Conservation (phyloP, 495 filamentous ascomycete species). For the Cercophora scortea region DNA sequence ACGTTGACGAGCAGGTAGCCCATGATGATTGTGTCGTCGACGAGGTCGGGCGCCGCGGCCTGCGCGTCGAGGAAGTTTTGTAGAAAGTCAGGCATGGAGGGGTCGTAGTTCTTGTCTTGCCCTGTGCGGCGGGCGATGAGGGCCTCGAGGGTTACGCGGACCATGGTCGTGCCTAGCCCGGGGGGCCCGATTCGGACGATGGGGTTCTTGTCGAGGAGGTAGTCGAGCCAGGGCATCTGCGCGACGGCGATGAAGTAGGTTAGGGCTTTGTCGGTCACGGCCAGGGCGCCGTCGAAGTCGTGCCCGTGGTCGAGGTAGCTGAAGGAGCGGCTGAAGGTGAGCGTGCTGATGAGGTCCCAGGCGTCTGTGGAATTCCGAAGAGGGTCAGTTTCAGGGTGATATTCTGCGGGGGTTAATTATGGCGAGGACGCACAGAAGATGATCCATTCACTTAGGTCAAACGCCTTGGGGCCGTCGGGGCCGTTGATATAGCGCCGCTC, state of each 20-base stretch:
- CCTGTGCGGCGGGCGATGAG: conserved; percentile 9
- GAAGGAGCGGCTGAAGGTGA: conserved; percentile 28
- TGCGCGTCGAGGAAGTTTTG: conserved; percentile 21
- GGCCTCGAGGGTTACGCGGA: conserved; percentile 5
- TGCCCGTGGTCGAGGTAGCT: conserved; percentile 30
- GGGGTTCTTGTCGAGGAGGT: conserved; percentile 40
- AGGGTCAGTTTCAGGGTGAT: no score
- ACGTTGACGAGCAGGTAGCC: conserved; percentile 27
- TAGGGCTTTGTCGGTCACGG: conserved; percentile 32
- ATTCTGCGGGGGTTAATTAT: no score
- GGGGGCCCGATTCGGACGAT: conserved; percentile 25
- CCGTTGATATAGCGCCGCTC: conserved; percentile 24
- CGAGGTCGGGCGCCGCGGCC: conserved; percentile 10
- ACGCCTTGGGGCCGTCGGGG: conserved; percentile 8
- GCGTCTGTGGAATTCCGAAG: no score
- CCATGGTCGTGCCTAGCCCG: conserved; percentile 6
- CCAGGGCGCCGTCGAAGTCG: conserved; percentile 30
- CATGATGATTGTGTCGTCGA: conserved; percentile 12
- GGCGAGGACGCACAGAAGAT: conserved; percentile 15
- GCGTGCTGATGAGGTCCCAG: conserved; percentile 21
- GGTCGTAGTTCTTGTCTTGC: conserved; percentile 7
- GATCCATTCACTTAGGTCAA: conserved; percentile 28
- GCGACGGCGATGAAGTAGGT: conserved; percentile 33
- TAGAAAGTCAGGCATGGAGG: conserved; percentile 16
- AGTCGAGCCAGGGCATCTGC: conserved; percentile 42